These are phyloP conservation scores for Calonectria multiphialidica DNA, from an alignment of 2,329 filamentous ascomycete species.

Conservation along the genomic window DNA sequence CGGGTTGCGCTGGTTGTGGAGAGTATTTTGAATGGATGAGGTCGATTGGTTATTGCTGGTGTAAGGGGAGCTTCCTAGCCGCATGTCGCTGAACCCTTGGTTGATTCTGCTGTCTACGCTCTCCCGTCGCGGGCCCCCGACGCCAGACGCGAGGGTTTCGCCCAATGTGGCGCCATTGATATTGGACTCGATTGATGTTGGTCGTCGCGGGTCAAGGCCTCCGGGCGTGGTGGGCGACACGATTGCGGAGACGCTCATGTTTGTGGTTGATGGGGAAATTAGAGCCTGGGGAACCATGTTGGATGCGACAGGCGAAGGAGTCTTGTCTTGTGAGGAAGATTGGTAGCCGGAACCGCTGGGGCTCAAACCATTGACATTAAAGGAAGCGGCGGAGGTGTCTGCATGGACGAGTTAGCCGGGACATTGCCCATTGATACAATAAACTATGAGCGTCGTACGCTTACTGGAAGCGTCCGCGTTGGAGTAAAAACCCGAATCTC, in stretches of 20 bases:
- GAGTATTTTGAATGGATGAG: constrained; percentile 77
- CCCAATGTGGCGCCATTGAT: constrained; percentile 47
- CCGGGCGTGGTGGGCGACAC: constrained; percentile 69
- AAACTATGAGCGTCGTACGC: constrained; percentile 48
- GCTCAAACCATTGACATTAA: constrained; percentile 52
- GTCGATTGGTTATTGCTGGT: constrained; percentile 83
- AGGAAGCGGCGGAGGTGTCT: constrained; percentile 56
- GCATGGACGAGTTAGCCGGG: constrained; percentile 32
- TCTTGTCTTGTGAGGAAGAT: constrained; percentile 68
- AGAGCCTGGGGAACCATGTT: constrained; percentile 65
- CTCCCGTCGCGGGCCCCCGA: constrained; percentile 70
- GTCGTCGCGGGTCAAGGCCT: constrained; percentile 55
- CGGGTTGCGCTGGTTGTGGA: constrained; percentile 76
- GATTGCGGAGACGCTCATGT: constrained; percentile 76
- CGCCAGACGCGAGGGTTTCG: constrained; percentile 56
- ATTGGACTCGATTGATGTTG: constrained; percentile 52
- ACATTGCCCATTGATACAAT: constrained; percentile 24
- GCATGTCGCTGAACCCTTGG: constrained; percentile 76
- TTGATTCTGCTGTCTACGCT: constrained; percentile 86
- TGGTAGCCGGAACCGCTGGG: constrained; percentile 62
- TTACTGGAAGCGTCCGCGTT: constrained; percentile 58
- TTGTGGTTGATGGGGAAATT: constrained; percentile 66
- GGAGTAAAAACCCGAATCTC: constrained; percentile 59
- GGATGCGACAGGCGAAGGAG: constrained; percentile 69
- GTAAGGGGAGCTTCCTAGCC: constrained; percentile 76